phyloP scores from a whole-genome alignment of 208 protist species.

The Wallacemonas sp. region DNA sequence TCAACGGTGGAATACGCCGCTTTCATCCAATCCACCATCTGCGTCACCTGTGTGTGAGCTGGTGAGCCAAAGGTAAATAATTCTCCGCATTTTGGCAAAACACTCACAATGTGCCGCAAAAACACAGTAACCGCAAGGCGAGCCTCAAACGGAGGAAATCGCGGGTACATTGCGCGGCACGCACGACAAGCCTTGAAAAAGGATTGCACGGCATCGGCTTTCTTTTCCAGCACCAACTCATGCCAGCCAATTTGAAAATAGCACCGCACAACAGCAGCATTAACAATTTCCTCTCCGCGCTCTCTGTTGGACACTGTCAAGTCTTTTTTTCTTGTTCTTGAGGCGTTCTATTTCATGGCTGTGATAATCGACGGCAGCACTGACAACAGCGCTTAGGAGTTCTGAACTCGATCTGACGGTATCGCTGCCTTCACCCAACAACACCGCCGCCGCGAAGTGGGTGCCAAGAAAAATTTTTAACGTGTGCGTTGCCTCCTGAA shows the following conservation, averaged over 20 bases:
- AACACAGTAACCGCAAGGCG: conserved; percentile 49
- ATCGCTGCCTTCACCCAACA: conserved; percentile 15
- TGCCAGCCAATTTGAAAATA: conserved; percentile 71
- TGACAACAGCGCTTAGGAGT: conserved; percentile 13
- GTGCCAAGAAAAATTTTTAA: conserved; percentile 16
- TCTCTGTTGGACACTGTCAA: not conserved
- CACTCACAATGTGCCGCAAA: conserved; percentile 42
- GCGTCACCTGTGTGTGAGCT: conserved; percentile 21
- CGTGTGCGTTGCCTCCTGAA: conserved; percentile 1
- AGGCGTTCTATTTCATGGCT: conserved; percentile 21
- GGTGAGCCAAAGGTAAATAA: conserved; percentile 33
- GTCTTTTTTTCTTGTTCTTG: conserved; percentile 10
- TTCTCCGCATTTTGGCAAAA: conserved; percentile 30
- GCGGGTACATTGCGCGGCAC: conserved; percentile 24
- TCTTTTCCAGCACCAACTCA: conserved; percentile 46
- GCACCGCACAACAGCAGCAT: conserved; percentile 17
- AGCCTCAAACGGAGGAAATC: conserved; percentile 38
- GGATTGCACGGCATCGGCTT: conserved; percentile 24
- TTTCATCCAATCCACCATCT: conserved; percentile 45
- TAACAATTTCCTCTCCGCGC: conserved; percentile 5
- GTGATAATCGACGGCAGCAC: conserved; percentile 17
- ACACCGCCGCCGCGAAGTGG: conserved; percentile 16
- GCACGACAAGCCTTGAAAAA: conserved; percentile 39
- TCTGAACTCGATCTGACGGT: conserved; percentile 17
- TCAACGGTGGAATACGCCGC: conserved; percentile 21